Conservation (phyloP, 306 rosid genomes). For the Cajanus cajan region DNA sequence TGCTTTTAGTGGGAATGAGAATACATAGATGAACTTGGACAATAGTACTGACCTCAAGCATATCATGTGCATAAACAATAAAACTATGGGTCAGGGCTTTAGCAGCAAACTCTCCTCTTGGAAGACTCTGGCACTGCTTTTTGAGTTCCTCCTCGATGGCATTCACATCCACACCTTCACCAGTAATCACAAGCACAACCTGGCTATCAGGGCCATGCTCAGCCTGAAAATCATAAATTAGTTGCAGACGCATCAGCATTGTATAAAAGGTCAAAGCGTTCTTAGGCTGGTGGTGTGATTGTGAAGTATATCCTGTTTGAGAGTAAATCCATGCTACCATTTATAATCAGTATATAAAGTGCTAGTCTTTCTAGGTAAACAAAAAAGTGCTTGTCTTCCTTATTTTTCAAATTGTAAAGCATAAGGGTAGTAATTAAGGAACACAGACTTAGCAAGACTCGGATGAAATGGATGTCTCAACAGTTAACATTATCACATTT, state of each 20-base stretch:
- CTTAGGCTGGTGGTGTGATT: neutral
- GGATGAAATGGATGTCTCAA: neutral
- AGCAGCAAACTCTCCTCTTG: constrained; percentile 79
- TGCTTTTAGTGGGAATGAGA: neutral
- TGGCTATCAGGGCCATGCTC: constrained; percentile 99
- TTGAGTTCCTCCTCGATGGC: constrained; percentile 71
- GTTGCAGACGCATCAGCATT: constrained; percentile 12
- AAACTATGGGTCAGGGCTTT: constrained; percentile 86
- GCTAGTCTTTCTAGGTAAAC: neutral
- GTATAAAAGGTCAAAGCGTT: neutral
- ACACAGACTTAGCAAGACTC: neutral
- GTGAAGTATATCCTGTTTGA: neutral
- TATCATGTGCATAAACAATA: constrained; percentile 68
- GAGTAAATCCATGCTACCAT: neutral
- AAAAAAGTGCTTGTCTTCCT: neutral
- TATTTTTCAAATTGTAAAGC: neutral
- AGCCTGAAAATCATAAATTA: constrained; percentile 57
- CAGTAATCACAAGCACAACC: constrained; percentile 86
- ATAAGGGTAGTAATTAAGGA: neutral
- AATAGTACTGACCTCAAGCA: constrained; percentile 69
- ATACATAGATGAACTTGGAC: neutral
- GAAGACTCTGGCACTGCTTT: constrained; percentile 78
- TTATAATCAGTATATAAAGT: neutral
- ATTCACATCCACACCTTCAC: constrained; percentile 66
- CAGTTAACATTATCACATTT: neutral